Conservation (phyloP, 2,329 filamentous ascomycete species). For the Metarhizium album region DNA sequence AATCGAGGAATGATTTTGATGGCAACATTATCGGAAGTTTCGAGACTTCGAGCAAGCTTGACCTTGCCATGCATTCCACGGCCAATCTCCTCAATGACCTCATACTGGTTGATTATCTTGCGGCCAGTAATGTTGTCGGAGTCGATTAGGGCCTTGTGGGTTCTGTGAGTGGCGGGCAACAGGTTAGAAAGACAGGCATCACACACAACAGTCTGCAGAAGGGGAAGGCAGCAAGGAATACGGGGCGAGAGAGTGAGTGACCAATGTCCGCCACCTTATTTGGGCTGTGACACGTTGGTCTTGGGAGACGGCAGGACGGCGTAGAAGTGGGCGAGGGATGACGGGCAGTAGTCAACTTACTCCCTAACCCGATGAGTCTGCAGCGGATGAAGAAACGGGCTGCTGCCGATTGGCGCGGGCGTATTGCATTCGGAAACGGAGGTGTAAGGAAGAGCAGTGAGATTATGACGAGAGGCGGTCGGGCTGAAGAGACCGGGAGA, state of each 20-base stretch:
- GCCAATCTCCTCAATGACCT: constrained; percentile 92
- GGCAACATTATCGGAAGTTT: constrained; percentile 69
- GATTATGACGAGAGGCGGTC: constrained; percentile 29
- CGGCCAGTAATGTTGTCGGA: constrained; percentile 80
- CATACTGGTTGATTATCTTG: constrained; percentile 96
- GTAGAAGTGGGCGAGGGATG: neutral
- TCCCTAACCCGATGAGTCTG: constrained; percentile 67
- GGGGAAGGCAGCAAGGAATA: neutral
- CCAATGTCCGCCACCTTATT: neutral
- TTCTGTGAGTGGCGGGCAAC: constrained; percentile 41
- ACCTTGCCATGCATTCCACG: constrained; percentile 96
- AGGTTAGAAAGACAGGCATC: neutral
- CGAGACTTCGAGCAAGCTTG: constrained; percentile 77
- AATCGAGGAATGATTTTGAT: constrained; percentile 98
- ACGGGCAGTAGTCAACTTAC: constrained; percentile 36
- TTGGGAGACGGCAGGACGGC: neutral
- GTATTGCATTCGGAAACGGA: constrained; percentile 44
- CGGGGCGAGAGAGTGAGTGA: neutral
- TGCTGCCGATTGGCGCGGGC: constrained; percentile 36
- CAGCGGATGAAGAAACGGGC: constrained; percentile 58
- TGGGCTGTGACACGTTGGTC: neutral
- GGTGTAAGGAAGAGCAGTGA: constrained; percentile 22
- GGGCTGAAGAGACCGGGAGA: constrained; percentile 54
- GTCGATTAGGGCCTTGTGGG: constrained; percentile 84
- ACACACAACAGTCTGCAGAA: neutral